A percentile compares a stretch with the other conserved stretches of the same genome.
These are phyloP conservation scores for Corynespora cassiicola DNA, from an alignment of 2,329 filamentous ascomycete species.

Conservation along the genomic window DNA sequence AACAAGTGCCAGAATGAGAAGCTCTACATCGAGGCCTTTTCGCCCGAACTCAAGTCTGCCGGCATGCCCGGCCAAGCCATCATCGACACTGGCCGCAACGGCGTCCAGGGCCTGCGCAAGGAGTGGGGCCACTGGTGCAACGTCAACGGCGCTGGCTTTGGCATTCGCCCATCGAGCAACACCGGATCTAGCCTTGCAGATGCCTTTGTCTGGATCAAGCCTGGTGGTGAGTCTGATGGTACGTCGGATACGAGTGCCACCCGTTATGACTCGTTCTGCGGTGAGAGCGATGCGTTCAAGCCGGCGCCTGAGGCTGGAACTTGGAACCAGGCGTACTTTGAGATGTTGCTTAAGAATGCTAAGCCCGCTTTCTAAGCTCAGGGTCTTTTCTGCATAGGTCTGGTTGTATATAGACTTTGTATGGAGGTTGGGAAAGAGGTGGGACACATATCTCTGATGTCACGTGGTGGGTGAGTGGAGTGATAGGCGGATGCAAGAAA, in stretches of 20 bases:
- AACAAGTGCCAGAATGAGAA: slow-evolving; percentile 60
- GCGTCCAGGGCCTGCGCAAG: slow-evolving; percentile 53
- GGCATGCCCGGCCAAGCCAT: slow-evolving; percentile 64
- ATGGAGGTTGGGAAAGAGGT: no score
- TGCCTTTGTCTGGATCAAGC: slow-evolving; percentile 76
- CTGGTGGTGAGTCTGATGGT: slow-evolving; percentile 64
- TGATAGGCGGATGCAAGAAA: no score
- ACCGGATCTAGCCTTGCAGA: slow-evolving; percentile 67
- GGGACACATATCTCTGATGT: no score
- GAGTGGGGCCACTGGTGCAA: slow-evolving; percentile 75
- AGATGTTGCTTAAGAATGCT: slow-evolving; percentile 45
- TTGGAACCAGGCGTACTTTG: slow-evolving; percentile 65
- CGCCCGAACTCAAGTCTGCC: slow-evolving; percentile 54
- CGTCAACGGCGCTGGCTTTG: slow-evolving; percentile 69
- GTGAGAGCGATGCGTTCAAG: slow-evolving; percentile 60
- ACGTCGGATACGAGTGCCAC: slow-evolving; percentile 51
- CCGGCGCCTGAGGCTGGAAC: slow-evolving; percentile 73
- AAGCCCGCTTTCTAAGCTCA: slow-evolving; percentile 44
- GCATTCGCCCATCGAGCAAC: slow-evolving; percentile 63
- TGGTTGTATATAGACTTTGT: slow-evolving; percentile 18
- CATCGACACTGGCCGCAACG: slow-evolving; percentile 65
- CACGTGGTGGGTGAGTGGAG: no score
- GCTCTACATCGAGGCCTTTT: slow-evolving; percentile 58
- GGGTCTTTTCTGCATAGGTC: background rate
- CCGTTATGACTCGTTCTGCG: slow-evolving; percentile 65